Conservation (phyloP, 768 basidiomycete genomes). For the Royoungia palumana region DNA sequence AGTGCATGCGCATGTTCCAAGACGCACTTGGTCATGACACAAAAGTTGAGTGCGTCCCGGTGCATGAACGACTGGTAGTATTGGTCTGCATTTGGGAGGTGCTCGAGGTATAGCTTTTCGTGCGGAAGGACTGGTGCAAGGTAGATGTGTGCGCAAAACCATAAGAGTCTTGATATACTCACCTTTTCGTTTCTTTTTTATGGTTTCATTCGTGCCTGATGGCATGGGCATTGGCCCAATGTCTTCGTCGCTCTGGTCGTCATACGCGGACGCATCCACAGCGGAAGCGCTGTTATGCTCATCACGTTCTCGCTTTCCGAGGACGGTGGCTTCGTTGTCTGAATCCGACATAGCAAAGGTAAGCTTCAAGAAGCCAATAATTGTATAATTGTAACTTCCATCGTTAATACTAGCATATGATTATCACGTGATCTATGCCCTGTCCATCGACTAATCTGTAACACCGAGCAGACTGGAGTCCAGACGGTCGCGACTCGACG, state of each 20-base stretch:
- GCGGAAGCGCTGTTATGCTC: conserved; percentile 13
- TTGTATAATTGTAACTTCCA: too few relatives aligned
- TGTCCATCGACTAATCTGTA: too few relatives aligned
- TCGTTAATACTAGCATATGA: too few relatives aligned
- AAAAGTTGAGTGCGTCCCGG: conserved; percentile 85
- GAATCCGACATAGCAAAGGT: conserved; percentile 38
- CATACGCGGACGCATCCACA: conserved; percentile 23
- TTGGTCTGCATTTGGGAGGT: conserved; percentile 87
- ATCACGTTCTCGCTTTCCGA: conserved; percentile 62
- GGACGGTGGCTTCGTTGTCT: conserved; percentile 49
- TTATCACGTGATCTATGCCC: too few relatives aligned
- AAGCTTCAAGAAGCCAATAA: too few relatives aligned
- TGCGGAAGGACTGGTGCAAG: conserved; percentile 75
- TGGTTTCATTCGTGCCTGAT: conserved; percentile 32
- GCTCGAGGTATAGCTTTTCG: conserved; percentile 88
- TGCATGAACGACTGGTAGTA: conserved; percentile 99
- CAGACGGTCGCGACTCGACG: too few relatives aligned
- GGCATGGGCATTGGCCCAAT: conserved; percentile 86
- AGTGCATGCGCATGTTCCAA: too few relatives aligned
- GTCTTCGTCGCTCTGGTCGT: conserved; percentile 66
- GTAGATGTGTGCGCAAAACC: neutral
- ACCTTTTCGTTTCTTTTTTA: conserved; percentile 87
- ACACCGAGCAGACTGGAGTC: too few relatives aligned
- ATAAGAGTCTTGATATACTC: conserved; percentile 21
- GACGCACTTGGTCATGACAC: conserved; percentile 80